phyloP scores from a whole-genome alignment of 352 stramenopile genomes.

The Phytophthora syringae region DNA sequence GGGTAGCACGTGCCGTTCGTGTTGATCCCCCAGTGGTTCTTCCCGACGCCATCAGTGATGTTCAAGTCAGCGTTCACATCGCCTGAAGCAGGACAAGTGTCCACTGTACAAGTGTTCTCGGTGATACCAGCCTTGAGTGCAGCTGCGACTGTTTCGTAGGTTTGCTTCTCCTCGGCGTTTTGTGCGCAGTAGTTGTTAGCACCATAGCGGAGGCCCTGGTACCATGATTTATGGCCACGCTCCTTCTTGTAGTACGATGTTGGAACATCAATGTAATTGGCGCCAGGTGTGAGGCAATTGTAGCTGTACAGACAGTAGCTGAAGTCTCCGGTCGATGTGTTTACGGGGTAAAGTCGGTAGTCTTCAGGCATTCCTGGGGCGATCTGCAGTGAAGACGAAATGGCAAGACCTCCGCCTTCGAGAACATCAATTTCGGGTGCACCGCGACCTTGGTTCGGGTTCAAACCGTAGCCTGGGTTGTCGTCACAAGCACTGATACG shows the following conservation, averaged over 20 bases:
- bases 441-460: constrained; percentile 83
- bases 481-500: constrained; percentile 81
- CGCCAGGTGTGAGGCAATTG: constrained; percentile 50
- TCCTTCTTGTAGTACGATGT: constrained; percentile 39
- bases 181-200: constrained; percentile 42
- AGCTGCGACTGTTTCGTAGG: constrained; percentile 32
- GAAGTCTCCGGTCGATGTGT: constrained; percentile 24
- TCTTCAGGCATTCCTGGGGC: constrained; percentile 66
- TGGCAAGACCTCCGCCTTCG: constrained; percentile 78
- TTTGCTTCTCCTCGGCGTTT: constrained; percentile 28
- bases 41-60: constrained; percentile 43
- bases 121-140: constrained; percentile 42
- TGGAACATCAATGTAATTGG: constrained; percentile 55
- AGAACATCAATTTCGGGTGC: constrained; percentile 95
- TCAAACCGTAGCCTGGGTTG: constrained; percentile 89
- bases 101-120: constrained; percentile 47
- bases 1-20: constrained; percentile 69
- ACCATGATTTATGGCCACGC: constrained; percentile 45
- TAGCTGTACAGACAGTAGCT: constrained; percentile 52
- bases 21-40: constrained; percentile 68
- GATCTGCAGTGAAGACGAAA: constrained; percentile 92
- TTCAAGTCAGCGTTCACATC: constrained; percentile 56
- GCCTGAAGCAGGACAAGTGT: constrained; percentile 47
- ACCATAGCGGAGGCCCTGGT: constrained; percentile 44
- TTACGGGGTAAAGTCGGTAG: constrained; percentile 60